phyloP scores from a whole-genome alignment of 1,284 basidiomycete species.

The Boletus smithii region DNA sequence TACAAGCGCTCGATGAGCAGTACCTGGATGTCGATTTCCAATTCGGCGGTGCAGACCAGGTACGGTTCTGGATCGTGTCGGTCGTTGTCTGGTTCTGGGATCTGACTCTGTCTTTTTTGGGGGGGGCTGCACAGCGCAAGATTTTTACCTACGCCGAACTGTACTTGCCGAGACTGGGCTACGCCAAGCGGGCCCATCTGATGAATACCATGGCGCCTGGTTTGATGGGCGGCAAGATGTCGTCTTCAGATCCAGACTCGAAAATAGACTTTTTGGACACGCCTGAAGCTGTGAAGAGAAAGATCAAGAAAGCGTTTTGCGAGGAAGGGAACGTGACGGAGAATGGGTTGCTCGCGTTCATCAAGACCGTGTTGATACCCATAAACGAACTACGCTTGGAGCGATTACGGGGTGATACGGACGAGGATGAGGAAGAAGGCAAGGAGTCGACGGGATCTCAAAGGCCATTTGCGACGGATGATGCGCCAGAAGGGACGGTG shows the following conservation, averaged over 20 bases:
- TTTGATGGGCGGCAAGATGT: constrained; percentile 95
- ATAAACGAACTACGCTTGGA: constrained; percentile 76
- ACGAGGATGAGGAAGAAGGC: constrained; percentile 41
- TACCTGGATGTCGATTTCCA: constrained; percentile 97
- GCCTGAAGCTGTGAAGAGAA: constrained; percentile 80
- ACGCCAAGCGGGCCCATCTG: constrained; percentile 91
- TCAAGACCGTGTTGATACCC: constrained; percentile 86
- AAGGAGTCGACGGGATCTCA: constrained; percentile 39
- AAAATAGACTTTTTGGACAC: constrained; percentile 98
- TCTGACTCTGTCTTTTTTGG: constrained; percentile 1
- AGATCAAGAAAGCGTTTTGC: constrained; percentile 92
- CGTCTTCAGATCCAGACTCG: constrained; percentile 93
- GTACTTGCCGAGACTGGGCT: constrained; percentile 91
- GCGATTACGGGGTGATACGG: constrained; percentile 41
- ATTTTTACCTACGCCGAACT: constrained; percentile 98
- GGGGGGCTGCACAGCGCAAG: constrained; percentile 90
- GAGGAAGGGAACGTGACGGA: constrained; percentile 89
- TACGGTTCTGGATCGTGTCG: constrained; percentile 32
- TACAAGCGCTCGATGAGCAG: constrained; percentile 97
- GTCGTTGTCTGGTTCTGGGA: not conserved
- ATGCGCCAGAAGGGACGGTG: constrained; percentile 79
- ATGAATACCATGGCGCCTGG: constrained; percentile 99
- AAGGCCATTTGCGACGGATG: constrained; percentile 59
- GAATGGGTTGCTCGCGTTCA: constrained; percentile 92
- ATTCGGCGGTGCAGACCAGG: constrained; percentile 97